Evolutionary conservation across 768 basidiomycete species (phyloP), one percentile per base, ranked within the genome.

Genomic region (Naganishia antarctica): DNA sequence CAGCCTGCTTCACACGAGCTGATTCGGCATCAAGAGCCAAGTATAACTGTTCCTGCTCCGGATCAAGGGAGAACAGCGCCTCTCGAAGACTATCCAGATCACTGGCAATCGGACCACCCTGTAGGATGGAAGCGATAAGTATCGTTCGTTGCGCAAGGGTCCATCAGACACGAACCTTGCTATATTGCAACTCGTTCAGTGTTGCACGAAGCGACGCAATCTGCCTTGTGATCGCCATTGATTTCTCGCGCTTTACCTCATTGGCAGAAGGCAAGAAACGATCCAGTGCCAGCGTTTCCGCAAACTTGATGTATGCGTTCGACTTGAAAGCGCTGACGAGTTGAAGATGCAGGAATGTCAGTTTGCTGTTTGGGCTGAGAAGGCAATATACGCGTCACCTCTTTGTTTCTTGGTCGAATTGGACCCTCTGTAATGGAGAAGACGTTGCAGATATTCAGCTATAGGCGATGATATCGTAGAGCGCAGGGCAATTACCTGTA

Each of bases 221-320:
- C 68, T 87, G 81, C 1, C 81, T 71, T 63, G 91, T 87, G 61
- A 94, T 83, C 25, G 79, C 79, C 67, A 88, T 89, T 0, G 88
- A 86, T 46, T 81, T 82, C 18, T 81, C 81, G 70, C 85, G 87
- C 82, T 89, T 91, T 66, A 82, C 80, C 0, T 83, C 81, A 70
- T 88, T 83, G 2, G 85, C 87, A 50, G 81, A 83, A 66, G 90
- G 87, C 50, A 94, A 80, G 80, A 93, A 99, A 15, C 96, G 86
- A 76, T 96, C 92, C 84, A 98, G 85, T 72, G 84, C 87, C 15
- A 99, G 81, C 11, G 85, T 88, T 76, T 92, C 89, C 18, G 82
- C 85, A 73, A 94, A 96, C 71, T 86, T 88, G 68, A 99, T 87
- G 76, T 91, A 94, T 3, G 91, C 91, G 73, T 99, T 94, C 5